A percentile compares a stretch with the other conserved stretches of the same genome.
phyloP scores from a whole-genome alignment of 768 basidiomycete genomes.

The Trametes sanguinea region DNA sequence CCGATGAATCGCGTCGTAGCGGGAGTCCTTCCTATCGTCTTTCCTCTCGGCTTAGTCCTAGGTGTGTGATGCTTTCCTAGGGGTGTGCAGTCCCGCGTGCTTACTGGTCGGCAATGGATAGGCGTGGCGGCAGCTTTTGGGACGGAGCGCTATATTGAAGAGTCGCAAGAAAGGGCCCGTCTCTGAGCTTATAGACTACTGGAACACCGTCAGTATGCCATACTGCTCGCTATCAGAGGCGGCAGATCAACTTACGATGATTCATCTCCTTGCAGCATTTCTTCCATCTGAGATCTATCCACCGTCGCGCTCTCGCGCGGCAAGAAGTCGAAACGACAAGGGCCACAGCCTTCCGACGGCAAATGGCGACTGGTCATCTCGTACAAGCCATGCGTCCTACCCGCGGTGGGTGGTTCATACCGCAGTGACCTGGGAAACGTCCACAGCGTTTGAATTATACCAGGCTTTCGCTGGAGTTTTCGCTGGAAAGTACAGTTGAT shows the following conservation, averaged over 20 bases:
- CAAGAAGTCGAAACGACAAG: too few relatives aligned
- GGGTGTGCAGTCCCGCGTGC: background rate
- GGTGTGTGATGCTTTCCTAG: background rate
- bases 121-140: constrained; percentile 24
- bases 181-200: constrained; percentile 45
- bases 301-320: constrained; percentile 18
- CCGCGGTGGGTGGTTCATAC: too few relatives aligned
- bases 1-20: constrained; percentile 19
- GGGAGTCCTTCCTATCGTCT: constrained; percentile 6
- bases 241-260: too few relatives aligned
- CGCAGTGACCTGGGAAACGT: too few relatives aligned
- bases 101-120: constrained; percentile 24
- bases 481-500: too few relatives aligned
- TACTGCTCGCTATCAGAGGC: too few relatives aligned
- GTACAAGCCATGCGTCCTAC: background rate
- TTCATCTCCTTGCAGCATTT: constrained; percentile 21
- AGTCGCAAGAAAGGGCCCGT: constrained; percentile 42
- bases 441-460: too few relatives aligned
- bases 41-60: constrained; percentile 3
- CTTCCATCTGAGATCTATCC: constrained; percentile 28
- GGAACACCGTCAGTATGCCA: constrained; percentile 48
- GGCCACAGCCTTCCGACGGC: constrained; percentile 3
- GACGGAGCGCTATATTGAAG: constrained; percentile 33
- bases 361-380: constrained; percentile 26
- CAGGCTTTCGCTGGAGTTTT: too few relatives aligned